phyloP scores from a whole-genome alignment of 2,329 filamentous ascomycete species.

The Stemphylium vesicarium region DNA sequence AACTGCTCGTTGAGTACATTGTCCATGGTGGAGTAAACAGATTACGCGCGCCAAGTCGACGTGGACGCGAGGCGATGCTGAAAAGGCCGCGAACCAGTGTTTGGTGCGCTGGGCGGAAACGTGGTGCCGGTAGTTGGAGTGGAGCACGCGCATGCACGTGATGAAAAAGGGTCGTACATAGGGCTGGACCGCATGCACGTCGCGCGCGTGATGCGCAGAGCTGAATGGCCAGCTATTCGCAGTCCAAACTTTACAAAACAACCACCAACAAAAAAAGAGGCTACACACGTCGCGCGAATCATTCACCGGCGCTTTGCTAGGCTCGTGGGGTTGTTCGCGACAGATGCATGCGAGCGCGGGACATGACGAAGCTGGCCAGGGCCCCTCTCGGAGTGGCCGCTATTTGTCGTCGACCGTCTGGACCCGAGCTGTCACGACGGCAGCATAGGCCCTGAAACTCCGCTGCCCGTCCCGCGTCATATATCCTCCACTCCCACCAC shows the following conservation, averaged over 20 bases:
- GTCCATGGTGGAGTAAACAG: slow-evolving; percentile 45
- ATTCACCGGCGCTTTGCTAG: slow-evolving; percentile 8
- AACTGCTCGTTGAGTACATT: slow-evolving; percentile 52
- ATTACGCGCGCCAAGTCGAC: neutral
- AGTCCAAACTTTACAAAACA: slow-evolving; percentile 12
- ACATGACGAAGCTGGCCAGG: slow-evolving; percentile 12
- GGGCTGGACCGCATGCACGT: slow-evolving; percentile 15
- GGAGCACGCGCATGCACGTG: slow-evolving; percentile 16
- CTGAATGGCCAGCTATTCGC: slow-evolving; percentile 29
- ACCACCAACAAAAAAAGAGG: neutral
- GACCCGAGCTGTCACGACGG: slow-evolving; percentile 13
- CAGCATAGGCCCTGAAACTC: neutral
- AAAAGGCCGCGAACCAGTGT: slow-evolving; percentile 10
- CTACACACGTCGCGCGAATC: neutral
- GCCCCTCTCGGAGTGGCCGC: slow-evolving; percentile 14
- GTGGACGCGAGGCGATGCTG: neutral
- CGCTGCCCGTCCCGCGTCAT: neutral
- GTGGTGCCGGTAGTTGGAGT: slow-evolving; percentile 9
- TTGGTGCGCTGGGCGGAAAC: neutral
- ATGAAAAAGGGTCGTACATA: slow-evolving; percentile 6
- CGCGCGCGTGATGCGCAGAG: slow-evolving; percentile 32
- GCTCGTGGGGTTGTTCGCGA: slow-evolving; percentile 9
- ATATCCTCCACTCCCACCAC: slow-evolving; percentile 5
- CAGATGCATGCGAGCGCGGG: slow-evolving; percentile 8
- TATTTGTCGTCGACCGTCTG: slow-evolving; percentile 7